Evolutionary conservation across 192 early-diverging fungal species (phyloP), one percentile per base, ranked within the genome.

Genomic region (Gryganskiella cystojenkinii): DNA sequence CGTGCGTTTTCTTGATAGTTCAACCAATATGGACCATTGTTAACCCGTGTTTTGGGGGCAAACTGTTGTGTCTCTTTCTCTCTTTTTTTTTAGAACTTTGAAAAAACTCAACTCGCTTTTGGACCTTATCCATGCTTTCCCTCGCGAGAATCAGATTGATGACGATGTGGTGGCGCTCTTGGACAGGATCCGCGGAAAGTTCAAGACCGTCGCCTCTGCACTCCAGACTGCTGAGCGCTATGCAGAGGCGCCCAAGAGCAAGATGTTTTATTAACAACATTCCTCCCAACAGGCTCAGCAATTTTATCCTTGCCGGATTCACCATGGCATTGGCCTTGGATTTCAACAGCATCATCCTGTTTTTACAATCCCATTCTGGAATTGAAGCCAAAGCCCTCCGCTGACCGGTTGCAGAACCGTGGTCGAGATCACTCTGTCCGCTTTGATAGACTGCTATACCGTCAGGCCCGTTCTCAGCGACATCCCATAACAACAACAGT

Each of bases 151-250:
- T 55, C 69, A 82, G 63, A 64, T 78, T 28, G 79, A 83, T 10
- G 70, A 80, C 42, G 87, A 89, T 31, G 69, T 87, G 11, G 55
- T 82, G 57, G 81, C 80, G 3, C 49, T 87, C 51, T 56, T 86
- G 25, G 83, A 87, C 33, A 84, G 72, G 50, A 85, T 89, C 51
- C 82, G 85, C 17, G 85, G 83, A 50, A 89, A 86, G 62, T 80
- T 84, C 52, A 81, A 81, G 17, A 82, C 84, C 2, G 76, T 87
- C 13, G 81, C 70, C 0, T 85, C 85, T 8, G 64, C 85, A 25
- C 55, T 89, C 27, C 74, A 69, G 46, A 59, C 74, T 0, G 9
- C 66, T 0, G 74, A 78, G 56, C 65, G 74, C 43, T 78, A 69
- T 53, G 47, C 61, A n/a, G 73, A 76, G 6, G 61, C 54, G 3